A percentile compares a stretch with the other conserved stretches of the same genome.
Evolutionary conservation across 1,139 yeast species (phyloP).

Genomic region (Kodamaea derodonti): DNA sequence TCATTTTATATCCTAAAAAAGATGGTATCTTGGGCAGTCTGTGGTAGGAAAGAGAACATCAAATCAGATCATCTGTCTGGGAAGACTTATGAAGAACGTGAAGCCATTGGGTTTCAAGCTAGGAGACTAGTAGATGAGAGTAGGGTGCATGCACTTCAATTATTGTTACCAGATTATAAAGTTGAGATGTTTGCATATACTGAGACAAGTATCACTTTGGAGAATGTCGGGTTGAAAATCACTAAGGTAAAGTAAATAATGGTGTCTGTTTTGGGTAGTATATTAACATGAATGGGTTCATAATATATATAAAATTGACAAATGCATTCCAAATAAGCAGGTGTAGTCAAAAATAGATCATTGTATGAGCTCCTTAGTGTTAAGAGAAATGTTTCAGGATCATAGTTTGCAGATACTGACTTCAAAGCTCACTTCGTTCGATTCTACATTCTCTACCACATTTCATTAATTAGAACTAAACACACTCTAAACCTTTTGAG

Average conservation of each 20-base stretch:
- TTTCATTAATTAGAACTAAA: too few species aligned
- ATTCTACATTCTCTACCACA: too few species aligned
- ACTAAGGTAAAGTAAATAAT: too few species aligned
- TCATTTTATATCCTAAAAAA: conserved; percentile 57
- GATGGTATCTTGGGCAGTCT: conserved; percentile 85
- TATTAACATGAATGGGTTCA: too few species aligned
- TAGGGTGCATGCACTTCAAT: conserved; percentile 43
- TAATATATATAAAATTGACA: too few species aligned
- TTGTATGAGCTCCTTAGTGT: too few species aligned
- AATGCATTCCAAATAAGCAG: too few species aligned
- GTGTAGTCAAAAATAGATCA: too few species aligned
- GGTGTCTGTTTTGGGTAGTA: too few species aligned
- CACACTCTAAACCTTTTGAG: conserved; percentile 89
- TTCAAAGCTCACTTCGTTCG: too few species aligned
- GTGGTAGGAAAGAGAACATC: conserved; percentile 46
- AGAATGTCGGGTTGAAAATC: conserved; percentile 56
- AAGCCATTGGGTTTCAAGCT: conserved; percentile 58
- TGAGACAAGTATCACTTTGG: conserved; percentile 55
- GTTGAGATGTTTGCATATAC: conserved; percentile 60
- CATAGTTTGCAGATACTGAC: too few species aligned
- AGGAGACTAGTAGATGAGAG: conserved; percentile 66
- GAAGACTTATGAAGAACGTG: conserved; percentile 45
- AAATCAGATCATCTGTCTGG: conserved; percentile 3
- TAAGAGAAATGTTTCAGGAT: too few species aligned
- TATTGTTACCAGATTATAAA: conserved; percentile 26